Base-by-base conservation (phyloP, 768 basidiomycete genomes). In the Leucocoprinus sp. region DNA sequence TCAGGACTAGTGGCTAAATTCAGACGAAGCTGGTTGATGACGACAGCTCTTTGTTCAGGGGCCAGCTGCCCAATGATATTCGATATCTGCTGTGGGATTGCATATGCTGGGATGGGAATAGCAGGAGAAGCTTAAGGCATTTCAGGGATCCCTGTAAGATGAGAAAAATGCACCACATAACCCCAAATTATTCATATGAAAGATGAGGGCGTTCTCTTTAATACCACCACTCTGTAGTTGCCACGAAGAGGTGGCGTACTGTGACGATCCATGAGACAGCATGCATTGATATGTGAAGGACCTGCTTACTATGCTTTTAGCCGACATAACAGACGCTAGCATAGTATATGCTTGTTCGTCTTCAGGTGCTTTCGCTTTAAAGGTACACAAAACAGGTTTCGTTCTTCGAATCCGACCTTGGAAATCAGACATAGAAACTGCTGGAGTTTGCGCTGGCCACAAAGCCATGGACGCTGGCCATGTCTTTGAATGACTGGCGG, bases 211-310 rank as follows among this genome's bases (percentile, higher is more conserved):
- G 35, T 72, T 74, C 19, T 65, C 66, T 22, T 68, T 67, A n/a
- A 63, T 60, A 17, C 49, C 54, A 0, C 73, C 75, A 9, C 58
- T 61, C 1, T 71, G 69, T 8, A 65, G 57, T 14, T 58, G 60
- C 76, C 79, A 80, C n/a, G 70, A 65, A 5, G 69, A 65, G 17
- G 70, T 60, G 14, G 75, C 76, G 42, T 67, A 80, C 78, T 80
- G 47, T 8, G 34, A 29, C 29, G 12, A 27, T n/a, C n/a, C 4
- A 4, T 31, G 15, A 27, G 24, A 17, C 24, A 26, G 26, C 4
- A 11, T 18, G 26, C n/a, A 31, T 23, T n/a, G 9, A 15, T 34
- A 23, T 26, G 24, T 21, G 22, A 38, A 28, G 23, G 23, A 42
- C 17, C 52, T 37, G 63, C 75, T 41, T 47, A 82, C 81, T 17